phyloP scores from a whole-genome alignment of 2,329 filamentous ascomycete species.

The Lachnellula willkommii region DNA sequence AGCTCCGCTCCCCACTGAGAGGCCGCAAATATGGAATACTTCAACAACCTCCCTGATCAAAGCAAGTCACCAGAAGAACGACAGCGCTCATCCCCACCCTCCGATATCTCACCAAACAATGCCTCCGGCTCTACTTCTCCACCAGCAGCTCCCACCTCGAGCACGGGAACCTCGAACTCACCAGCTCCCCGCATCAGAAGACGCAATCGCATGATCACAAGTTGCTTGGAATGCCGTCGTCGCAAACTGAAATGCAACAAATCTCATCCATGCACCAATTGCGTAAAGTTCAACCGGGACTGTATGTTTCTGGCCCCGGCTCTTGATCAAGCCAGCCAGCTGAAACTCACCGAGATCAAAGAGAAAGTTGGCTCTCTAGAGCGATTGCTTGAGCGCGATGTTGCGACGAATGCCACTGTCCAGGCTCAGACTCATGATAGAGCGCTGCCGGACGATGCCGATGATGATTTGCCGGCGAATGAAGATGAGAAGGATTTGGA shows the following conservation, averaged over 20 bases:
- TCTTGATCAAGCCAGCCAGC: conserved; percentile 63
- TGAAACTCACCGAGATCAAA: conserved; percentile 70
- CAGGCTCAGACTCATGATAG: conserved; percentile 10
- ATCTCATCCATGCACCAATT: conserved; percentile 56
- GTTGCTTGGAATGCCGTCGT: conserved; percentile 65
- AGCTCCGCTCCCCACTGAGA: not conserved
- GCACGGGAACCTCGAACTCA: conserved; percentile 2
- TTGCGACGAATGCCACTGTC: conserved; percentile 43
- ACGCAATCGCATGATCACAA: conserved; percentile 62
- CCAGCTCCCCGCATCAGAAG: conserved; percentile 31
- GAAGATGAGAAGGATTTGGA: conserved; percentile 60
- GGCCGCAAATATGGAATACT: conserved; percentile 18
- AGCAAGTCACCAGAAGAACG: conserved; percentile 2
- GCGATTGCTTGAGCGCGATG: conserved; percentile 62
- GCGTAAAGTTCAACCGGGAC: conserved; percentile 39
- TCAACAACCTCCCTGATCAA: conserved; percentile 4
- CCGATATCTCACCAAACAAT: not conserved
- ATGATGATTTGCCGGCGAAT: conserved; percentile 39
- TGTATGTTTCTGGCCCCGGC: conserved; percentile 36
- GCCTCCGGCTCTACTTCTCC: conserved; percentile 9
- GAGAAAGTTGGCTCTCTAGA: conserved; percentile 71
- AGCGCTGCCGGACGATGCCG: conserved; percentile 42
- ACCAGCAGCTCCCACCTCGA: not conserved
- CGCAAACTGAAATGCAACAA: conserved; percentile 78
- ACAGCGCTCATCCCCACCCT: not conserved